Conservation (phyloP, 176 grass and related monocot species). For the Melocanna baccifera region DNA sequence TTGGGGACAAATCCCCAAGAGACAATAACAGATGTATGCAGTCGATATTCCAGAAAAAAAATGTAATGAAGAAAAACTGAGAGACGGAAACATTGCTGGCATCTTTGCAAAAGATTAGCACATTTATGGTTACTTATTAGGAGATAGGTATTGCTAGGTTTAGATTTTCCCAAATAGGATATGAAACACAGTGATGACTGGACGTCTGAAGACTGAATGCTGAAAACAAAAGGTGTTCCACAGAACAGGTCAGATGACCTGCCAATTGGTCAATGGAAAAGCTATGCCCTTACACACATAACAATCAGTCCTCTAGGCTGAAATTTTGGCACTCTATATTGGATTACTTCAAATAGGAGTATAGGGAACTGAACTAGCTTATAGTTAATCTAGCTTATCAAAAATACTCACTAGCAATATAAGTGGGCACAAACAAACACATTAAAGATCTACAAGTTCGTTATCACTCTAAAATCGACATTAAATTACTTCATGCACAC, state of each 20-base stretch:
- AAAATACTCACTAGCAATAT: neutral
- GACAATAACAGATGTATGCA: neutral
- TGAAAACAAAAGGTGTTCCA: neutral
- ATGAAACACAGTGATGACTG: neutral
- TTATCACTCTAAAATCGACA: neutral
- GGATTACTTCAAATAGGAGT: neutral
- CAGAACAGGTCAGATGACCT: neutral
- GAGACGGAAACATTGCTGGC: neutral
- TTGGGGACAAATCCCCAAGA: neutral
- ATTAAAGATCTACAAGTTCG: neutral
- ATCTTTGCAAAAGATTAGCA: neutral
- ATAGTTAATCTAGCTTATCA: neutral
- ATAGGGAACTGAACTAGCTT: neutral
- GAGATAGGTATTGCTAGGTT: neutral
- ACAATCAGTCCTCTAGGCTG: neutral
- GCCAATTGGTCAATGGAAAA: neutral
- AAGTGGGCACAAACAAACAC: neutral
- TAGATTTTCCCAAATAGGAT: neutral
- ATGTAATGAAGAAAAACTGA: neutral
- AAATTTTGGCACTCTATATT: neutral
- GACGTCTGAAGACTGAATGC: neutral
- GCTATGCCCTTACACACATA: neutral
- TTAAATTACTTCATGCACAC: neutral
- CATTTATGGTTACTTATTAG: neutral
- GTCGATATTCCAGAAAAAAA: neutral